Conservation (phyloP, 148 eudicot genomes). For the Chenopodium formosanum region DNA sequence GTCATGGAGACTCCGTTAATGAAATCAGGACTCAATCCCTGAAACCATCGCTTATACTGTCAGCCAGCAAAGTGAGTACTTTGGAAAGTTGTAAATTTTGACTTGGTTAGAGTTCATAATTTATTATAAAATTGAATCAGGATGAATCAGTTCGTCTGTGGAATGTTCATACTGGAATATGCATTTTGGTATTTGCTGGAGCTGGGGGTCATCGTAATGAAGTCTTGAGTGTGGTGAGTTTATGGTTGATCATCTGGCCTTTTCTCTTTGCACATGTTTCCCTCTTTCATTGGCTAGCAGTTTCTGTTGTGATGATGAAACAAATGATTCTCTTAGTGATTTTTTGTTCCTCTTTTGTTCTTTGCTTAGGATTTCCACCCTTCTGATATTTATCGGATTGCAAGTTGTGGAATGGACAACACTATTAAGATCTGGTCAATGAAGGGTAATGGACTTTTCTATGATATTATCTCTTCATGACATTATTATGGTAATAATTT, state of each 20-base stretch:
- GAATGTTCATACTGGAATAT: conserved; percentile 97
- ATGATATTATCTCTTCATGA: not conserved
- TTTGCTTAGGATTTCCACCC: conserved; percentile 85
- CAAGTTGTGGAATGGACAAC: conserved; percentile 99
- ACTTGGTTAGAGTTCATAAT: conserved; percentile 14
- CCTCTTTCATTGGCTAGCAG: not conserved
- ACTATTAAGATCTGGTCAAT: conserved; percentile 98
- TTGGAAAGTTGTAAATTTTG: not conserved
- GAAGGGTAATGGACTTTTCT: conserved; percentile 55
- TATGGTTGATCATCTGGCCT: conserved; percentile 1
- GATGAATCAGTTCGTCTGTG: conserved; percentile 99
- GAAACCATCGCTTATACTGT: conserved; percentile 85
- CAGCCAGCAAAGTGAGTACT: conserved; percentile 90
- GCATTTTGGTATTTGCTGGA: conserved; percentile 98
- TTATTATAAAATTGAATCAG: conserved; percentile 36
- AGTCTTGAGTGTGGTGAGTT: conserved; percentile 91
- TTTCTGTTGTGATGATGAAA: not conserved
- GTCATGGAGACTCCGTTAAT: conserved; percentile 95
- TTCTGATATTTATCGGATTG: conserved; percentile 89
- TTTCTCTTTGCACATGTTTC: not conserved
- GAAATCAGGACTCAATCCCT: conserved; percentile 88
- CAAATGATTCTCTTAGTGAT: not conserved
- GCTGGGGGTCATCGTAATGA: conserved; percentile 99
- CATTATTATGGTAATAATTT: not conserved
- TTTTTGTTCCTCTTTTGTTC: not conserved